phyloP scores from a whole-genome alignment of 2,329 filamentous ascomycete genomes.

The Alternaria tenuissima region DNA sequence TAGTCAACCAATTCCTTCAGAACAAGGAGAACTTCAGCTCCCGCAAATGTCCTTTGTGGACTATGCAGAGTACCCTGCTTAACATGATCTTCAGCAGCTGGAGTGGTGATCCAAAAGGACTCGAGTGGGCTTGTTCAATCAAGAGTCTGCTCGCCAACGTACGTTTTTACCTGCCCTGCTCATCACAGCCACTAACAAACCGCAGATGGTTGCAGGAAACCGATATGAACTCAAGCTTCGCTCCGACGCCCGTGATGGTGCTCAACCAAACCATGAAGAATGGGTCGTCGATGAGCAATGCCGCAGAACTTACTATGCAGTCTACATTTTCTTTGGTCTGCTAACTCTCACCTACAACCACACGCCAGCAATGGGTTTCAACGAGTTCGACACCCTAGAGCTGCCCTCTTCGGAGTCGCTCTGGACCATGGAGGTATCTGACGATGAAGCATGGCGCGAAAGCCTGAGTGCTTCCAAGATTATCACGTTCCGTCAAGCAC shows the following conservation, averaged over 20 bases:
- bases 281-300: conserved; percentile 98
- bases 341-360: conserved; percentile 97
- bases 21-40: conserved; percentile 99
- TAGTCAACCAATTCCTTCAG: conserved; percentile 95
- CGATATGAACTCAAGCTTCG: conserved; percentile 95
- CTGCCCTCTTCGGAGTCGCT: conserved; percentile 92
- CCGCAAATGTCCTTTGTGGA: conserved; percentile 95
- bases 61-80: conserved; percentile 94
- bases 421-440: conserved; percentile 84
- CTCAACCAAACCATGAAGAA: conserved; percentile 79
- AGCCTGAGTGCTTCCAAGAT: conserved; percentile 74
- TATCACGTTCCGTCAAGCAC: conserved; percentile 90
- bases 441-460: conserved; percentile 86
- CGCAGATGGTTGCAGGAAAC: conserved; percentile 89
- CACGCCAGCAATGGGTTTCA: conserved; percentile 96
- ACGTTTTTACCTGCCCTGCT: not conserved
- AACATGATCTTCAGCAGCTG: conserved; percentile 99
- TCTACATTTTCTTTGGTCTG: conserved; percentile 98
- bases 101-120: conserved; percentile 96
- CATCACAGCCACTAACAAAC: conserved; percentile 1
- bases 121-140: conserved; percentile 99
- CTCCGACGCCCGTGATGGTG: conserved; percentile 82
- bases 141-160: conserved; percentile 92
- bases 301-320: conserved; percentile 94
- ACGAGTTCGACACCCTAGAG: conserved; percentile 93